Percentiles rank a stretch among this genome's conserved stretches.
These are phyloP conservation scores for Metschnikowia borealis DNA, from an alignment of 805 yeast species.

Conservation along the genomic window DNA sequence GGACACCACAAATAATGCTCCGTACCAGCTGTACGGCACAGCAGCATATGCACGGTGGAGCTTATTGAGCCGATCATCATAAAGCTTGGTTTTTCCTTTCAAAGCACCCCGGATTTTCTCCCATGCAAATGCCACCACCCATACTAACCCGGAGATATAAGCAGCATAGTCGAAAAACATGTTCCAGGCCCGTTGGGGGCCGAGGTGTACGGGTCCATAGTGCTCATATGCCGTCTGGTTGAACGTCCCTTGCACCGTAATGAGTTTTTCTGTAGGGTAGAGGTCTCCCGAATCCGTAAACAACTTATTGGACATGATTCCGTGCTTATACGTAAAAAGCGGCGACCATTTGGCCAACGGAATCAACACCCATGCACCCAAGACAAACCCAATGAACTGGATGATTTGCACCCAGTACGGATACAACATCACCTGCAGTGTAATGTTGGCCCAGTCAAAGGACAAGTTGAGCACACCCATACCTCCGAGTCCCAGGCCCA, in stretches of 20 bases:
- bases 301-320: constrained; percentile 46
- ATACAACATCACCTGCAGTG: constrained; percentile 45
- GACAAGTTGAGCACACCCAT: constrained; percentile 47
- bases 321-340: constrained; percentile 27
- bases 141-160: constrained; percentile 43
- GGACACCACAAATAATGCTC: constrained; percentile 31
- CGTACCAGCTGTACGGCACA: constrained; percentile 45
- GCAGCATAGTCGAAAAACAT: constrained; percentile 54
- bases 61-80: constrained; percentile 43
- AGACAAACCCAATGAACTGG: constrained; percentile 44
- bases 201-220: constrained; percentile 45
- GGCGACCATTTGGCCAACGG: constrained; percentile 47
- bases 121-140: constrained; percentile 42
- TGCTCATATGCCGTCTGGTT: constrained; percentile 43
- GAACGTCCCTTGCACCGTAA: constrained; percentile 37
- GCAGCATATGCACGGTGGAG: constrained; percentile 35
- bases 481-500: constrained; percentile 53
- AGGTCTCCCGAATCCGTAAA: constrained; percentile 33
- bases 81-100: constrained; percentile 10
- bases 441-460: constrained; percentile 52
- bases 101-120: constrained; percentile 9
- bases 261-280: constrained; percentile 41
- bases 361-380: constrained; percentile 46
- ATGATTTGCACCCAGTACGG: constrained; percentile 52
- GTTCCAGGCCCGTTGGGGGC: constrained; percentile 48